Evolutionary conservation across 768 basidiomycete species (phyloP).

Genomic region (Gelatoporia subvermispora): DNA sequence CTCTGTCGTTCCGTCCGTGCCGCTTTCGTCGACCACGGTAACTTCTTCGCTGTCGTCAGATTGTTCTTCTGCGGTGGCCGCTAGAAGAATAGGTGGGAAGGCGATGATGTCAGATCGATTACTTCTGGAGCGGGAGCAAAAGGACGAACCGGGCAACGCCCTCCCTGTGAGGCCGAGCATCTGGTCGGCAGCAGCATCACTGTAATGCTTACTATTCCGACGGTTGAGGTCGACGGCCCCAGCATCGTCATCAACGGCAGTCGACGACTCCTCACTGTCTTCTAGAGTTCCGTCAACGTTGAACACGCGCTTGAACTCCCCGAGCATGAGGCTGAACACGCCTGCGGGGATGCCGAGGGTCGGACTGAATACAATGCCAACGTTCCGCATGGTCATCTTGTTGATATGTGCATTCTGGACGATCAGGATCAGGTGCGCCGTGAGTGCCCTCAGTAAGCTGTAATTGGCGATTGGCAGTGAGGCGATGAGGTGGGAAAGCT

Average conservation of each 20-base stretch:
- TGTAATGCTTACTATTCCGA: constrained; percentile 81
- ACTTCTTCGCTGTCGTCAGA: constrained; percentile 68
- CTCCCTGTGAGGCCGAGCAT: constrained; percentile 76
- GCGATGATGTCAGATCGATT: constrained; percentile 15
- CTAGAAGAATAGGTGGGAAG: constrained; percentile 1
- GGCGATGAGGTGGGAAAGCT: constrained; percentile 82
- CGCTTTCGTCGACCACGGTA: constrained; percentile 69
- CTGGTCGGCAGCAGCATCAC: constrained; percentile 77
- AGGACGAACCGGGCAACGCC: constrained; percentile 53
- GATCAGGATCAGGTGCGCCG: constrained; percentile 90
- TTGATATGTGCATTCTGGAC: constrained; percentile 86
- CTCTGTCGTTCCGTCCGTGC: constrained; percentile 45
- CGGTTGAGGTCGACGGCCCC: constrained; percentile 40
- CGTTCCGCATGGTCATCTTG: constrained; percentile 99
- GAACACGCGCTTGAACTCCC: constrained; percentile 91
- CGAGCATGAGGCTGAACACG: constrained; percentile 91
- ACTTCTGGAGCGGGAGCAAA: no score
- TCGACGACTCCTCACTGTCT: constrained; percentile 9
- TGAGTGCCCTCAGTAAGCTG: constrained; percentile 87
- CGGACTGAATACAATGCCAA: constrained; percentile 97
- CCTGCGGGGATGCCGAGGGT: constrained; percentile 98
- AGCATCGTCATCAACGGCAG: constrained; percentile 7
- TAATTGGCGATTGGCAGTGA: constrained; percentile 90
- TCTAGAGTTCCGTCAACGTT: constrained; percentile 59
- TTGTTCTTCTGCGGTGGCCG: constrained; percentile 50